phyloP scores from a whole-genome alignment of 192 early-diverging fungal species.

The Helicostylum pulchrum region DNA sequence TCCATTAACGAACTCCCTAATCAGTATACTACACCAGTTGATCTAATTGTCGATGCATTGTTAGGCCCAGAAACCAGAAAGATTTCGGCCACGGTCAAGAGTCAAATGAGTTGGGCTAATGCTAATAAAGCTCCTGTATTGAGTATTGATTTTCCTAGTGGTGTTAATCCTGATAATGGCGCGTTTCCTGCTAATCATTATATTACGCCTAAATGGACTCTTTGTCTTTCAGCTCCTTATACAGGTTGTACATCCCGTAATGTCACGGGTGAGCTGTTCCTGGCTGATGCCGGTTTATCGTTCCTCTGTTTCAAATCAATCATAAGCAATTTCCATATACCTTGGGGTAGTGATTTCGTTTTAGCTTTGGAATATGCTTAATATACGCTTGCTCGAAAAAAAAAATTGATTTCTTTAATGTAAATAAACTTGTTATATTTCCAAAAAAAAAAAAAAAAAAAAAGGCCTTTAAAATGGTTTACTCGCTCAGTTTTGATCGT shows the following conservation, averaged over 20 bases:
- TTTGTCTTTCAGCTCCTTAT: slow-evolving; percentile 73
- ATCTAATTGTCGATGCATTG: slow-evolving; percentile 74
- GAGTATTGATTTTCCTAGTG: slow-evolving; percentile 72
- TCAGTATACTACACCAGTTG: slow-evolving; percentile 49
- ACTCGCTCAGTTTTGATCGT: too few relatives aligned
- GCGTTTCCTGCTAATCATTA: slow-evolving; percentile 45
- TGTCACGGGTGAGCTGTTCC: slow-evolving; percentile 66
- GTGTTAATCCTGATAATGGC: slow-evolving; percentile 56
- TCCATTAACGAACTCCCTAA: slow-evolving; percentile 42
- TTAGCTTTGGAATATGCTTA: slow-evolving; percentile 17
- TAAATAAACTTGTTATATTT: too few relatives aligned
- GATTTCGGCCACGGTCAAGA: slow-evolving; percentile 32
- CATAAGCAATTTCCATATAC: slow-evolving; percentile 22
- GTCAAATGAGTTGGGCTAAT: slow-evolving; percentile 75
- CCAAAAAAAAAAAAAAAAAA: too few relatives aligned
- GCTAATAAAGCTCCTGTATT: slow-evolving; percentile 64
- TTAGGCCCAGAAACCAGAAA: slow-evolving; percentile 41
- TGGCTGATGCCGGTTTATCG: slow-evolving; percentile 73
- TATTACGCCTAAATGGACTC: slow-evolving; percentile 72
- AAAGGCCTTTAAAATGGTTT: too few relatives aligned
- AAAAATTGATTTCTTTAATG: too few relatives aligned
- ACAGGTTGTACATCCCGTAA: slow-evolving; percentile 54
- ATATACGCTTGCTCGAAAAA: too few relatives aligned
- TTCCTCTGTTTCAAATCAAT: slow-evolving; percentile 56
- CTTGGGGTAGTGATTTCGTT: slow-evolving; percentile 18